phyloP scores from a whole-genome alignment of 140 eudicot species.

The Flaveria floridana region DNA sequence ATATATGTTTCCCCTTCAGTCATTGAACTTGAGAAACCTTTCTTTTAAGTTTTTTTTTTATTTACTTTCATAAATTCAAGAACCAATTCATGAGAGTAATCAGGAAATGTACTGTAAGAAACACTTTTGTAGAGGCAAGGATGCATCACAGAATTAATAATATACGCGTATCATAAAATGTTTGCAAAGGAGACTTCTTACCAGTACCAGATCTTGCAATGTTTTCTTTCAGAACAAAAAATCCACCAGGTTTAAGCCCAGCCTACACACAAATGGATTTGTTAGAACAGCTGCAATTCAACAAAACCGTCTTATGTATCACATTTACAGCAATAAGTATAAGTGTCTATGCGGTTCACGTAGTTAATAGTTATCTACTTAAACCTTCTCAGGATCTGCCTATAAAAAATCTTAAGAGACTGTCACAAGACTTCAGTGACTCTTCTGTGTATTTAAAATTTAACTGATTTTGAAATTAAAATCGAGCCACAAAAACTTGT shows the following conservation, averaged over 20 bases:
- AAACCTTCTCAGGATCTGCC: background rate
- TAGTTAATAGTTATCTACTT: too few relatives aligned
- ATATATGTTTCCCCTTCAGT: background rate
- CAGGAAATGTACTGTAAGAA: background rate
- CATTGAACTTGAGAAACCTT: background rate
- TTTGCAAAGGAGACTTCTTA: conserved; percentile 22
- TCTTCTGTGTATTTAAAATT: background rate
- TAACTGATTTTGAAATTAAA: background rate
- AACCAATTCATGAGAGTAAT: background rate
- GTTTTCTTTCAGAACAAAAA: conserved; percentile 83
- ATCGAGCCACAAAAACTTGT: background rate
- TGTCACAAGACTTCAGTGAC: background rate
- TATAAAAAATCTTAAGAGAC: background rate
- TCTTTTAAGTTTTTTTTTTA: background rate
- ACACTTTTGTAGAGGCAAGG: conserved; percentile 1
- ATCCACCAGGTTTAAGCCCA: conserved; percentile 97
- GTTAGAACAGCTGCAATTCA: conserved; percentile 20
- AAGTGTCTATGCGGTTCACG: too few relatives aligned
- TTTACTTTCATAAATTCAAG: background rate
- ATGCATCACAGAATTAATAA: background rate
- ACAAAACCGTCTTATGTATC: background rate
- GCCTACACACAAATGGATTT: conserved; percentile 42
- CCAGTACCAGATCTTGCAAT: conserved; percentile 66
- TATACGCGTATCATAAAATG: conserved; percentile 3
- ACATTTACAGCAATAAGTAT: too few relatives aligned